Evolutionary conservation across 345 rosid genomes (phyloP).

Genomic region (Syzygium jambos): DNA sequence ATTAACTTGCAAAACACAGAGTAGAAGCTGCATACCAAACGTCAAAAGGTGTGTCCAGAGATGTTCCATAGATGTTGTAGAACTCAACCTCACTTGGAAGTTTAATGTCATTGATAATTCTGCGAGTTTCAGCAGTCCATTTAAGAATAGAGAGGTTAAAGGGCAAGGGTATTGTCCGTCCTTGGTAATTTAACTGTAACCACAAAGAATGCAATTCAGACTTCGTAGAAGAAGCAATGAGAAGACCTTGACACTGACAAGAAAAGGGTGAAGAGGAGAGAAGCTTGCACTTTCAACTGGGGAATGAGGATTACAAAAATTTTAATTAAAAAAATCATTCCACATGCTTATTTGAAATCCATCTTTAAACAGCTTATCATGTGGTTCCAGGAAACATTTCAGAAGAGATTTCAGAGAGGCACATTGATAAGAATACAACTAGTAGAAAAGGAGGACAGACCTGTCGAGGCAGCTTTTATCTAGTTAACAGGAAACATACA

Average conservation of each 20-base stretch:
- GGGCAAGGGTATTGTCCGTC: constrained; percentile 59
- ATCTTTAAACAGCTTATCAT: not conserved
- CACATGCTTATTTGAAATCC: not conserved
- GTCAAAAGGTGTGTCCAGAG: constrained; percentile 74
- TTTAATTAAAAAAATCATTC: not conserved
- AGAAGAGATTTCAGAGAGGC: not conserved
- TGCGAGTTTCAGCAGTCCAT: constrained; percentile 71
- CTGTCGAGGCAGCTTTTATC: not conserved
- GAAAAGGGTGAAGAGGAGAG: not conserved
- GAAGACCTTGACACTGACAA: not conserved
- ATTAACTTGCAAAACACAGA: not conserved
- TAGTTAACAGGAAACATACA: not conserved
- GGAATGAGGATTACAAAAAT: not conserved
- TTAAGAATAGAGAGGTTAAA: constrained; percentile 57
- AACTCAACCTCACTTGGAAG: constrained; percentile 67
- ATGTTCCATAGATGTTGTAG: constrained; percentile 75
- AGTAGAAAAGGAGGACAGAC: not conserved
- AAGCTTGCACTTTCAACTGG: not conserved
- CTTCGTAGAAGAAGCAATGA: not conserved
- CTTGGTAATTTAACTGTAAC: constrained; percentile 52
- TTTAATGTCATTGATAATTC: constrained; percentile 39
- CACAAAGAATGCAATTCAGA: not conserved
- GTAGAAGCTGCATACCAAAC: constrained; percentile 40
- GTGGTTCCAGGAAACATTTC: not conserved
- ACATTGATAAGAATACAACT: not conserved